phyloP scores from a whole-genome alignment of 1,284 basidiomycete genomes.

The Volvariella surrecta region DNA sequence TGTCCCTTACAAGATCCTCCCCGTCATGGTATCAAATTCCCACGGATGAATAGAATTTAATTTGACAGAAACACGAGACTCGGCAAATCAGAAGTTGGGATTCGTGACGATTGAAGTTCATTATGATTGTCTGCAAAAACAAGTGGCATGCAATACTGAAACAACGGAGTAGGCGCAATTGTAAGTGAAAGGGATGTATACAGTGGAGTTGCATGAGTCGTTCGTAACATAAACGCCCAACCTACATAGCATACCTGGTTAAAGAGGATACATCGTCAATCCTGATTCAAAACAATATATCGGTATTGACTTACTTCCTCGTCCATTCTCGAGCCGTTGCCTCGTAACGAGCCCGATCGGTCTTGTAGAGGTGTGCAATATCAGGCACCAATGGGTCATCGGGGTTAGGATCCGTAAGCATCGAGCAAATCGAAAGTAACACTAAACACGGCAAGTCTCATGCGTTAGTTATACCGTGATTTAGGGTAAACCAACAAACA shows the following conservation, averaged over 20 bases:
- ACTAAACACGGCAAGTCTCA: conserved; percentile 36
- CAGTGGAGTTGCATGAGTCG: too few relatives aligned
- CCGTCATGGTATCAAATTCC: too few relatives aligned
- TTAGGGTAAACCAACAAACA: conserved; percentile 15
- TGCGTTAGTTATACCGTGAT: conserved; percentile 4
- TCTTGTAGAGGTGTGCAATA: conserved; percentile 91
- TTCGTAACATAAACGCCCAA: neutral
- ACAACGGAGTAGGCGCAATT: conserved; percentile 17
- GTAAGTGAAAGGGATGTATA: conserved; percentile 26
- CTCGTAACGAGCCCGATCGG: conserved; percentile 88
- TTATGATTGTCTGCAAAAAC: too few relatives aligned
- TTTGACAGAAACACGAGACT: too few relatives aligned
- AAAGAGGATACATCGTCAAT: neutral
- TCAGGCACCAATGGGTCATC: conserved; percentile 83
- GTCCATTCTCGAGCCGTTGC: conserved; percentile 96
- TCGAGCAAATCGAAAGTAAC: conserved; percentile 90
- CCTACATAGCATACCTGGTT: conserved; percentile 31
- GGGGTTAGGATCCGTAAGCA: conserved; percentile 96
- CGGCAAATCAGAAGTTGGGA: too few relatives aligned
- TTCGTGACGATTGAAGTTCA: too few relatives aligned
- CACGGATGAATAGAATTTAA: too few relatives aligned
- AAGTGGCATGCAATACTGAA: conserved; percentile 18
- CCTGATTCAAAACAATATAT: too few relatives aligned
- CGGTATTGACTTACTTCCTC: conserved; percentile 68
- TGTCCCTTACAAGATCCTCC: too few relatives aligned